These are phyloP conservation scores for Sarcodon aspratus DNA, from an alignment of 768 basidiomycete species.

Conservation along the genomic window DNA sequence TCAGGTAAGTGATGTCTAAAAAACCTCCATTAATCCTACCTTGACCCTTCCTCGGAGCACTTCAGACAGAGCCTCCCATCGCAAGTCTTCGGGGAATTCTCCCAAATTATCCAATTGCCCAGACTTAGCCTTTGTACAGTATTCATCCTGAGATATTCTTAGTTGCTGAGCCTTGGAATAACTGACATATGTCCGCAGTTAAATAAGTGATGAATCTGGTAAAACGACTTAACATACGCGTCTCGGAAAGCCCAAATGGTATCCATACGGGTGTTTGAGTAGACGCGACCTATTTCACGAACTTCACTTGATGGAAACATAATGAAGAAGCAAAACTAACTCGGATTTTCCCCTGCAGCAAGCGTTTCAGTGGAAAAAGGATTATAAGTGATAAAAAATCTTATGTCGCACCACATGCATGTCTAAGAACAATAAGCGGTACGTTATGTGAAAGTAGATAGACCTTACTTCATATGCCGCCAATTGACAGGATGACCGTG, in stretches of 20 bases:
- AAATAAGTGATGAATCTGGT: neutral
- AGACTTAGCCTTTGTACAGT: constrained; percentile 37
- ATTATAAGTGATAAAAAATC: neutral
- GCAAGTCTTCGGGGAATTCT: constrained; percentile 57
- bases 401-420: constrained; percentile 20
- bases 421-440: constrained; percentile 5
- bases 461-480: constrained; percentile 66
- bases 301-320: neutral
- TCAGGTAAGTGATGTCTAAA: neutral
- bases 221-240: constrained; percentile 28
- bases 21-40: constrained; percentile 20
- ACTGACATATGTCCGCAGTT: constrained; percentile 18
- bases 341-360: constrained; percentile 3
- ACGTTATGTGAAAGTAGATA: neutral
- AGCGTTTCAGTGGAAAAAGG: neutral
- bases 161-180: constrained; percentile 58
- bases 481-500: constrained; percentile 40
- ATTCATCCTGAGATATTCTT: constrained; percentile 57
- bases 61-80: constrained; percentile 74
- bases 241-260: constrained; percentile 57
- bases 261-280: constrained; percentile 43
- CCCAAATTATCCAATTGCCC: constrained; percentile 37
- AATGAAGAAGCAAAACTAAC: neutral
- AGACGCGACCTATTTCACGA: constrained; percentile 16
- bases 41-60: constrained; percentile 71